A percentile compares a stretch with the other conserved stretches of the same genome.
These are phyloP conservation scores for Diutina siamensis DNA, from an alignment of 1,139 yeast species.

Conservation along the genomic window DNA sequence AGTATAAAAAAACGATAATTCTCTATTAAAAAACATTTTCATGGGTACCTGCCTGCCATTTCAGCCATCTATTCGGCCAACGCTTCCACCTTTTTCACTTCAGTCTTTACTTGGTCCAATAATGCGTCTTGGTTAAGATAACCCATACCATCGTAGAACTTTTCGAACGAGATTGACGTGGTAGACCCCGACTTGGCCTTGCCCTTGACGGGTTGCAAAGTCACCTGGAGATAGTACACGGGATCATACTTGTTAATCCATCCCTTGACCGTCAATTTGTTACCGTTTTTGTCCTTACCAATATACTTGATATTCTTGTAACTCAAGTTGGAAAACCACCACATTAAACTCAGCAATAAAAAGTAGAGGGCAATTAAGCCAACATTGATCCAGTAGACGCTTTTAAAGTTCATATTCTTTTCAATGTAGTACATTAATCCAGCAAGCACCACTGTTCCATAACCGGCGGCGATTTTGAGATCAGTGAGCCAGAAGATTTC, in stretches of 20 bases:
- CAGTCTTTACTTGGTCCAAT: not conserved
- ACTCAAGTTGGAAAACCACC: conserved; percentile 27
- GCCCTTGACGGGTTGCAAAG: conserved; percentile 16
- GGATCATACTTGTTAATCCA: conserved; percentile 35
- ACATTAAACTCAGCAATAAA: conserved; percentile 35
- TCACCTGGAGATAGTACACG: conserved; percentile 24
- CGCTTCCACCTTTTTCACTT: not conserved
- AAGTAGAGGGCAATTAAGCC: conserved; percentile 42
- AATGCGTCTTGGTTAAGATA: conserved; percentile 31
- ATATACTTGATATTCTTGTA: conserved; percentile 46
- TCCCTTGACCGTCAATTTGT: conserved; percentile 26
- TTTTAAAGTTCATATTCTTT: conserved; percentile 40
- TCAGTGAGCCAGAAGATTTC: conserved; percentile 52
- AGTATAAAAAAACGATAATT: conserved; percentile 7
- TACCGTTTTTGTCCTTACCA: conserved; percentile 33
- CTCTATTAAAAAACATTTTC: too few species aligned
- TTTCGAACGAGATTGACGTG: conserved; percentile 24
- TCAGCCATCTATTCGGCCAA: not conserved
- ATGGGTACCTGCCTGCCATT: not conserved
- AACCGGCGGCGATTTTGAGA: conserved; percentile 58
- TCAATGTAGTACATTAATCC: conserved; percentile 58
- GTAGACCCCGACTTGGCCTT: conserved; percentile 10
- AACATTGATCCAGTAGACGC: conserved; percentile 22
- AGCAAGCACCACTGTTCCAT: conserved; percentile 52
- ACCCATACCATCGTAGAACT: conserved; percentile 38